A percentile compares a stretch with the other conserved stretches of the same genome.
Conservation (phyloP, 495 filamentous ascomycete species). For the Haplographium delicatum region DNA sequence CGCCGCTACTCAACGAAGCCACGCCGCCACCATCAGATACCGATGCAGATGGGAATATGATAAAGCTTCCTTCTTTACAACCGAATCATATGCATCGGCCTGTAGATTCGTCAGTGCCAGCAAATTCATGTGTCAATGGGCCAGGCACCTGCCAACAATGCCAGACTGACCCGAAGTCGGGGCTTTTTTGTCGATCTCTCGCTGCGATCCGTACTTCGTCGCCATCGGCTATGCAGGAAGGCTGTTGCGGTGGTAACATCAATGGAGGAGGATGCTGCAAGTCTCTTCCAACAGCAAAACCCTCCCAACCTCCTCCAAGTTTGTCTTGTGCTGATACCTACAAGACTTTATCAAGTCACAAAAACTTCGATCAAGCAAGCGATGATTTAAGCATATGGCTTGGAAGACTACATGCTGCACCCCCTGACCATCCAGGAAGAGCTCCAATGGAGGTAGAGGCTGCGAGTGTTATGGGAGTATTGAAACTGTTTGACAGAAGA, state of each 20-base stretch:
- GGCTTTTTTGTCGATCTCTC: constrained; percentile 80
- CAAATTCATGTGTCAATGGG: constrained; percentile 56
- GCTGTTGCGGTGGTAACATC: constrained; percentile 47
- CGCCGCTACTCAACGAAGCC: constrained; percentile 49
- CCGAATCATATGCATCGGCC: constrained; percentile 30
- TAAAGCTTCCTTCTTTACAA: constrained; percentile 42
- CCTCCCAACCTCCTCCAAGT: constrained; percentile 29
- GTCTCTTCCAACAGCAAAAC: constrained; percentile 8
- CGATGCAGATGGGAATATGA: constrained; percentile 47
- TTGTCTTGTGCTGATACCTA: constrained; percentile 74
- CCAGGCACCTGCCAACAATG: constrained; percentile 82
- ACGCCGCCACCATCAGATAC: constrained; percentile 68
- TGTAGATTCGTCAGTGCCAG: constrained; percentile 8
- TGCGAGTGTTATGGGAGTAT: constrained; percentile 78
- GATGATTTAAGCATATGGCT: constrained; percentile 72
- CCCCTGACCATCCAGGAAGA: constrained; percentile 34
- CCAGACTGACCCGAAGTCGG: constrained; percentile 68
- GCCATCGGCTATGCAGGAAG: constrained; percentile 33
- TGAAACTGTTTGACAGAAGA: constrained; percentile 76
- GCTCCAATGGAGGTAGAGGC: constrained; percentile 77
- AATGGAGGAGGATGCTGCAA: constrained; percentile 49
- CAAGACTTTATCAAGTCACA: constrained; percentile 74
- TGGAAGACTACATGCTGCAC: constrained; percentile 62
- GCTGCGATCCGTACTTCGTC: constrained; percentile 56
- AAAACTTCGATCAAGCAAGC: constrained; percentile 69